Conservation (phyloP, 2,329 filamentous ascomycete species). For the Colletotrichum coccodes region DNA sequence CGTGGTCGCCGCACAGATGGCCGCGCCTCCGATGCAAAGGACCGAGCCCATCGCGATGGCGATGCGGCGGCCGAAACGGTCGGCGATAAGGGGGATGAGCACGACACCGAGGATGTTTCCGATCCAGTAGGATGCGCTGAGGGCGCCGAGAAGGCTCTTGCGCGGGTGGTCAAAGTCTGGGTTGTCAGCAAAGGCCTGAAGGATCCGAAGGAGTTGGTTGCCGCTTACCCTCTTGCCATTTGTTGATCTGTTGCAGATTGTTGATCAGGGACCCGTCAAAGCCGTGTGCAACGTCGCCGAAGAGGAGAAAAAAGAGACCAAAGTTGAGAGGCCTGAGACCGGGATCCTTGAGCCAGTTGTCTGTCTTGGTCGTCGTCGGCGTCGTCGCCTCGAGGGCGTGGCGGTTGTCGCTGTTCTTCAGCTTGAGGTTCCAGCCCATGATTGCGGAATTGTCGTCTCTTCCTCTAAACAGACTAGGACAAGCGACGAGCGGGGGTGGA, state of each 20-base stretch:
- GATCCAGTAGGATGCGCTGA: conserved; percentile 53
- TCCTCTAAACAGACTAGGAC: neutral
- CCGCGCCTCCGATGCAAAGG: conserved; percentile 46
- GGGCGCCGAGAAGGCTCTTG: conserved; percentile 42
- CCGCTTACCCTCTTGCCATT: conserved; percentile 49
- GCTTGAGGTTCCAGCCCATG: conserved; percentile 22
- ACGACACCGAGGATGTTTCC: conserved; percentile 52
- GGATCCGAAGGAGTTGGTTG: neutral
- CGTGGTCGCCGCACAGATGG: conserved; percentile 53
- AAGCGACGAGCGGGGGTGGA: neutral
- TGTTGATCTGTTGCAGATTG: conserved; percentile 52
- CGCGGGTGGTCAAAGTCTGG: conserved; percentile 44
- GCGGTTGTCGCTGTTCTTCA: conserved; percentile 18
- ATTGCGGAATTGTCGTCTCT: neutral
- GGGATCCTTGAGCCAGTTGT: conserved; percentile 8
- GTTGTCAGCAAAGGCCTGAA: neutral
- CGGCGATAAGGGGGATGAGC: conserved; percentile 44
- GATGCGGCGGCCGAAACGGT: conserved; percentile 42
- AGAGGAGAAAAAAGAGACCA: conserved; percentile 44
- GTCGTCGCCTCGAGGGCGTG: conserved; percentile 25
- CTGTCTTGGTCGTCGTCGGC: conserved; percentile 18
- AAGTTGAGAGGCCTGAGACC: conserved; percentile 26
- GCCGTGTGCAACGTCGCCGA: conserved; percentile 53
- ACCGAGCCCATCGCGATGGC: conserved; percentile 44
- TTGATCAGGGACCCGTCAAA: conserved; percentile 63